A percentile compares a stretch with the other conserved stretches of the same genome.
Conservation (phyloP, 192 early-diverging fungal species). For the Physocladia obscura region DNA sequence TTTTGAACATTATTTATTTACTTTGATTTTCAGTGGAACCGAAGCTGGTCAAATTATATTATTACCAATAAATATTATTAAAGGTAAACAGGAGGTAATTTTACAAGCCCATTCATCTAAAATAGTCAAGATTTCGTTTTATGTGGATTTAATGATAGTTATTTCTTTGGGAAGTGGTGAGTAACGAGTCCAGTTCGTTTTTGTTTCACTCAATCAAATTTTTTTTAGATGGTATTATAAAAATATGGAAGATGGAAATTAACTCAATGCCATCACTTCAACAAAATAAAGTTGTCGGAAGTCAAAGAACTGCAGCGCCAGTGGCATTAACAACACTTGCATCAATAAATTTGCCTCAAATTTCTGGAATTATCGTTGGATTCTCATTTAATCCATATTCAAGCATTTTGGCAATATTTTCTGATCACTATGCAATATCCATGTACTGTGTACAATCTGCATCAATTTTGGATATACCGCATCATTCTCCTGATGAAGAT, state of each 20-base stretch:
- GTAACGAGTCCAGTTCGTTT: background rate
- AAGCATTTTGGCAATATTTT: background rate
- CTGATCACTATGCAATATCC: background rate
- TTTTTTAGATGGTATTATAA: constrained; percentile 35
- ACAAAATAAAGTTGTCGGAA: background rate
- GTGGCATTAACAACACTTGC: background rate
- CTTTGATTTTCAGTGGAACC: constrained; percentile 34
- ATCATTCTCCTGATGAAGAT: constrained; percentile 50
- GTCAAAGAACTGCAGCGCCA: background rate
- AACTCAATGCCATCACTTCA: no score
- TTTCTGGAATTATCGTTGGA: background rate
- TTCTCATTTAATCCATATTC: background rate
- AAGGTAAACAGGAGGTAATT: constrained; percentile 34
- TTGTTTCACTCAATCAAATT: background rate
- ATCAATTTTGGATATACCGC: background rate
- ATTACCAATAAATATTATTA: constrained; percentile 30
- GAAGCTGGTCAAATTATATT: constrained; percentile 52
- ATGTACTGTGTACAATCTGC: background rate
- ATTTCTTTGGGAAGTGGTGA: constrained; percentile 38
- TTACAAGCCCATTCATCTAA: constrained; percentile 41
- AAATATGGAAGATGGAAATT: constrained; percentile 39
- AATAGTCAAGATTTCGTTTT: constrained; percentile 25
- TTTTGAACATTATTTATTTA: background rate
- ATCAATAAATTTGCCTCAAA: background rate
- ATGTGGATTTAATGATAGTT: constrained; percentile 21